Conservation (phyloP, 2,329 filamentous ascomycete genomes). For the Teratosphaeriaceae sp. region DNA sequence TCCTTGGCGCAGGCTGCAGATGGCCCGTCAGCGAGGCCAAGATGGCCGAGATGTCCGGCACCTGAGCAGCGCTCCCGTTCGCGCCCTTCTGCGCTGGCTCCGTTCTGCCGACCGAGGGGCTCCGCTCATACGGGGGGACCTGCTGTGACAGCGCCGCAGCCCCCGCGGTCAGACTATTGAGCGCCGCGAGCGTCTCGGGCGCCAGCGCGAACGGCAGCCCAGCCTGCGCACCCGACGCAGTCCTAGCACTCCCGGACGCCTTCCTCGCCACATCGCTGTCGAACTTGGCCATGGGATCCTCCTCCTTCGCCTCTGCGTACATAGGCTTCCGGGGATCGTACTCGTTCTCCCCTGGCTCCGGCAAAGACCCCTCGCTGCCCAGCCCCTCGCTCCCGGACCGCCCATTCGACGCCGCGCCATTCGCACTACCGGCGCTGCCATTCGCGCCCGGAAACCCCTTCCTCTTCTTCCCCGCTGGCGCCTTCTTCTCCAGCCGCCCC, state of each 20-base stretch:
- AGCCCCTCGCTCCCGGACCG: slow-evolving; percentile 16
- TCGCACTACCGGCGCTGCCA: slow-evolving; percentile 18
- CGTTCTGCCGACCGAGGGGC: slow-evolving; percentile 14
- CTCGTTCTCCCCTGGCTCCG: slow-evolving; percentile 39
- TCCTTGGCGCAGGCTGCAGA: slow-evolving; percentile 3
- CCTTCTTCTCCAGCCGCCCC: slow-evolving; percentile 24
- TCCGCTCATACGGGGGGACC: slow-evolving; percentile 4
- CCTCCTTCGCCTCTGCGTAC: slow-evolving; percentile 12
- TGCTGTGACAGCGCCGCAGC: not conserved
- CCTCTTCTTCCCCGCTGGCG: slow-evolving; percentile 22
- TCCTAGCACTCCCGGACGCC: slow-evolving; percentile 2
- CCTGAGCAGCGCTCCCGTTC: slow-evolving; percentile 4
- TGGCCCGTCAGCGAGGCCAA: slow-evolving; percentile 20
- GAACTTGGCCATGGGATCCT: slow-evolving; percentile 21
- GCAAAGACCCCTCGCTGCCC: too few species aligned
- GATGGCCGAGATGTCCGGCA: slow-evolving; percentile 25
- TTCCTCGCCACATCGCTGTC: slow-evolving; percentile 26
- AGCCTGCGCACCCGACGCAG: not conserved
- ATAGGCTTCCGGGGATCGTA: slow-evolving; percentile 41
- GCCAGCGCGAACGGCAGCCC: slow-evolving; percentile 9
- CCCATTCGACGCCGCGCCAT: slow-evolving; percentile 18
- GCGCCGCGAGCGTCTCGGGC: slow-evolving; percentile 20
- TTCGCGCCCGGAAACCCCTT: too few species aligned
- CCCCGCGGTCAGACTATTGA: slow-evolving; percentile 14
- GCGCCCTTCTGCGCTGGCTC: slow-evolving; percentile 7